Conservation (phyloP, 2,329 filamentous ascomycete species). For the Pseudocercospora vitis region DNA sequence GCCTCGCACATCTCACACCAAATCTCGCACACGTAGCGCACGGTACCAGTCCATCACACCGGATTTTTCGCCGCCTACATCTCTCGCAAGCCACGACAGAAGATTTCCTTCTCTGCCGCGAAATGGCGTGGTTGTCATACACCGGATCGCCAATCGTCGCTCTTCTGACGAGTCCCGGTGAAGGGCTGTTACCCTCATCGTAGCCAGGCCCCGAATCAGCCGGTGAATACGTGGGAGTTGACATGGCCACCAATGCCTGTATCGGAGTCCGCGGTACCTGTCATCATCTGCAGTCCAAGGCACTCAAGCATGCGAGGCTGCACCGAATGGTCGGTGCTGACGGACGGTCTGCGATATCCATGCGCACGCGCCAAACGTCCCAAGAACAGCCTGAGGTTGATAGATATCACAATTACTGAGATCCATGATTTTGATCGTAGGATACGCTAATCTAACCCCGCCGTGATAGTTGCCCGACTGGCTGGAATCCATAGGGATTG, state of each 20-base stretch:
- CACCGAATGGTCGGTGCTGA: background rate
- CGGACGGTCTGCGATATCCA: background rate
- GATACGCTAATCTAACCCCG: too few species aligned
- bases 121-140: slow-evolving; percentile 19
- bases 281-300: slow-evolving; percentile 10
- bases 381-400: background rate
- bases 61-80: slow-evolving; percentile 20
- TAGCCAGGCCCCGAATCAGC: slow-evolving; percentile 6
- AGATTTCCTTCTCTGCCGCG: slow-evolving; percentile 17
- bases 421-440: too few species aligned
- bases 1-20: slow-evolving; percentile 19
- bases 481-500: background rate
- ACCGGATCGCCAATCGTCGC: slow-evolving; percentile 23
- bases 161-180: slow-evolving; percentile 17
- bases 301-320: slow-evolving; percentile 14
- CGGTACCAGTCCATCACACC: slow-evolving; percentile 20
- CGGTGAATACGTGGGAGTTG: slow-evolving; percentile 13
- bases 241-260: slow-evolving; percentile 11
- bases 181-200: slow-evolving; percentile 5
- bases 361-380: background rate
- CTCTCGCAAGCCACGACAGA: slow-evolving; percentile 18
- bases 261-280: background rate
- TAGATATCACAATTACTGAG: background rate
- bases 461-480: background rate
- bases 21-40: slow-evolving; percentile 23